These are phyloP conservation scores for Middelhovenomyces tepae DNA, from an alignment of 805 yeast species.

Conservation along the genomic window DNA sequence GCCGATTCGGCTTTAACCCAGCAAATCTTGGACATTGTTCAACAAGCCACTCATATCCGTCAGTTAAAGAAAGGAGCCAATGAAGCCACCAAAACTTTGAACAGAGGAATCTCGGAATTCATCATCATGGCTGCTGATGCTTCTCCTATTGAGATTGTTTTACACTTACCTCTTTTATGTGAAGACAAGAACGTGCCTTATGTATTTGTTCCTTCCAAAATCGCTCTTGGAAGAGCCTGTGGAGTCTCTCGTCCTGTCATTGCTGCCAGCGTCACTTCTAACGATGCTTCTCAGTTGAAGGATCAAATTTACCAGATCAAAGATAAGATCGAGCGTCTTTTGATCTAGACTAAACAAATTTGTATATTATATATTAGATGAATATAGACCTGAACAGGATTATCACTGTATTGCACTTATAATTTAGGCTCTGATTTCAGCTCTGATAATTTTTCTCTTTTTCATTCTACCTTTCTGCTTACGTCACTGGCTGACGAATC, in stretches of 20 bases:
- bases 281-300: constrained; percentile 96
- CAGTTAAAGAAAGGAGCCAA: constrained; percentile 99
- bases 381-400: no score
- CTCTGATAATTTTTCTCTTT: no score
- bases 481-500: no score
- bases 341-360: constrained; percentile 50
- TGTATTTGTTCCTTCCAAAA: constrained; percentile 97
- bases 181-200: constrained; percentile 99
- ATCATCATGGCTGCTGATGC: constrained; percentile 99
- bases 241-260: constrained; percentile 99
- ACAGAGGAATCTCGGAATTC: constrained; percentile 99
- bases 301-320: constrained; percentile 94
- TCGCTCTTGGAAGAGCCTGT: constrained; percentile 99
- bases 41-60: constrained; percentile 95
- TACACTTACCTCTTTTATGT: constrained; percentile 94
- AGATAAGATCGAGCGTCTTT: constrained; percentile 97
- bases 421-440: no score
- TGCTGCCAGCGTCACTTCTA: constrained; percentile 96
- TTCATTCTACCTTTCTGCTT: no score
- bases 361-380: no score
- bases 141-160: constrained; percentile 96
- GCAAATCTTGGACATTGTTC: constrained; percentile 95
- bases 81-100: constrained; percentile 97
- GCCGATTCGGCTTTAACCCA: constrained; percentile 94
- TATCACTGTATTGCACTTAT: no score